A percentile compares a stretch with the other conserved stretches of the same genome.
These are phyloP conservation scores for Rubus parviflorus DNA, from an alignment of 306 rosid genomes.

Conservation along the genomic window DNA sequence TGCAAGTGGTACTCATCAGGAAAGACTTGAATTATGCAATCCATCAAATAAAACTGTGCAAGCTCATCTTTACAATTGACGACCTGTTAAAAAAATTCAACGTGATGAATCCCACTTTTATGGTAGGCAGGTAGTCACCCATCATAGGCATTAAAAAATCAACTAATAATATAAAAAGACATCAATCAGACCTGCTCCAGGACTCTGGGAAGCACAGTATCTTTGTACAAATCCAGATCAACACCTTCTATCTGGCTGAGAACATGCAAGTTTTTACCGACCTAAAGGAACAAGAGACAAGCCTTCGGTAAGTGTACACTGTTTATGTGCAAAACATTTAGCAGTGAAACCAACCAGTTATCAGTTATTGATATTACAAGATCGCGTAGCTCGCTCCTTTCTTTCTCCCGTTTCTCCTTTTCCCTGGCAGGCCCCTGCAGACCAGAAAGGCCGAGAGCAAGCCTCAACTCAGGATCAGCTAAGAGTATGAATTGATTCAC, in stretches of 20 bases:
- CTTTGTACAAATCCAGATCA: constrained; percentile 96
- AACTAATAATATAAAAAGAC: constrained; percentile 13
- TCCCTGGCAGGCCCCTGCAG: constrained; percentile 99
- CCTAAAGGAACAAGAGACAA: constrained; percentile 66
- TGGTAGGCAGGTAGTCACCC: constrained; percentile 14
- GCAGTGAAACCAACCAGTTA: constrained; percentile 65
- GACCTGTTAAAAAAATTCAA: constrained; percentile 49
- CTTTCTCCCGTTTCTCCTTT: constrained; percentile 97
- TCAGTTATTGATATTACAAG: constrained; percentile 77
- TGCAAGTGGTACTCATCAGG: constrained; percentile 98
- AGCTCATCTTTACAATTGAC: constrained; percentile 96
- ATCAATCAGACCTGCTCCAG: constrained; percentile 77
- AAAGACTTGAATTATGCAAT: constrained; percentile 97
- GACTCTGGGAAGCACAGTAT: constrained; percentile 90
- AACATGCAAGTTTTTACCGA: constrained; percentile 95
- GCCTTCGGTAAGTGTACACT: constrained; percentile 62
- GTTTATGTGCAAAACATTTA: constrained; percentile 42
- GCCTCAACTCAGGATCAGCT: constrained; percentile 99
- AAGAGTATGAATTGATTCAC: constrained; percentile 84
- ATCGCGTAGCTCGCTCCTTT: constrained; percentile 95
- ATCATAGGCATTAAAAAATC: constrained; percentile 9
- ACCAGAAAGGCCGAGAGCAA: constrained; percentile 99
- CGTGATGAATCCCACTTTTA: constrained; percentile 16
- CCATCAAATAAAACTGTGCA: constrained; percentile 93
- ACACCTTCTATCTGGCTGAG: constrained; percentile 98